These are phyloP conservation scores for Phaffomyces antillensis DNA, from an alignment of 805 yeast species.

Conservation along the genomic window DNA sequence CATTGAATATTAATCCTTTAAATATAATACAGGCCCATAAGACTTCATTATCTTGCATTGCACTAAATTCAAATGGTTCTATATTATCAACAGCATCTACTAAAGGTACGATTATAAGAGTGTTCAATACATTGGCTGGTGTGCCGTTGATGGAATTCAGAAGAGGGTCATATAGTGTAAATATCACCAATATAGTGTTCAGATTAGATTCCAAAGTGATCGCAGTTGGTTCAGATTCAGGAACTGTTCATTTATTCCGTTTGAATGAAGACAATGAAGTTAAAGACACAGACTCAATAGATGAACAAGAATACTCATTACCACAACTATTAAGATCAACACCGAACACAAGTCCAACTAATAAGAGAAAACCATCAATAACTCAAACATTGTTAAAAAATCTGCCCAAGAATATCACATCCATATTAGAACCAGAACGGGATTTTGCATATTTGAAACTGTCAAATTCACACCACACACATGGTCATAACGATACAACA, in stretches of 20 bases:
- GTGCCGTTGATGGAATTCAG: conserved; percentile 63
- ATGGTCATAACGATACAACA: too few species aligned
- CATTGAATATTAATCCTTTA: conserved; percentile 63
- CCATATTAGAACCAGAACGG: conserved; percentile 58
- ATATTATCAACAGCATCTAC: conserved; percentile 83
- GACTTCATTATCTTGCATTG: conserved; percentile 58
- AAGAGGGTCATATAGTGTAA: conserved; percentile 66
- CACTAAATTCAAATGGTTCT: conserved; percentile 68
- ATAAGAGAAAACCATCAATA: conserved; percentile 16
- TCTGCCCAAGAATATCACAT: conserved; percentile 28
- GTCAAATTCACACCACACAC: background rate
- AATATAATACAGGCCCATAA: conserved; percentile 85
- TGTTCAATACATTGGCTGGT: conserved; percentile 58
- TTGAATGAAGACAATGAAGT: conserved; percentile 17
- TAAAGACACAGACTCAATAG: background rate
- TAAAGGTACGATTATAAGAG: conserved; percentile 84
- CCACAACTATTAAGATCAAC: conserved; percentile 10
- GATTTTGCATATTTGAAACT: conserved; percentile 53
- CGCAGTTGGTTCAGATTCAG: conserved; percentile 55
- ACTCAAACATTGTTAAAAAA: conserved; percentile 21
- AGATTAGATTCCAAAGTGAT: conserved; percentile 42
- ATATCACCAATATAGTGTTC: conserved; percentile 46
- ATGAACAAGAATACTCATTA: conserved; percentile 6
- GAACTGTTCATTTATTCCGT: conserved; percentile 59
- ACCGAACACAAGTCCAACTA: background rate